Evolutionary conservation across 371 early-diverging fungal species (phyloP).

Genomic region (Enterocytospora artemiae): DNA sequence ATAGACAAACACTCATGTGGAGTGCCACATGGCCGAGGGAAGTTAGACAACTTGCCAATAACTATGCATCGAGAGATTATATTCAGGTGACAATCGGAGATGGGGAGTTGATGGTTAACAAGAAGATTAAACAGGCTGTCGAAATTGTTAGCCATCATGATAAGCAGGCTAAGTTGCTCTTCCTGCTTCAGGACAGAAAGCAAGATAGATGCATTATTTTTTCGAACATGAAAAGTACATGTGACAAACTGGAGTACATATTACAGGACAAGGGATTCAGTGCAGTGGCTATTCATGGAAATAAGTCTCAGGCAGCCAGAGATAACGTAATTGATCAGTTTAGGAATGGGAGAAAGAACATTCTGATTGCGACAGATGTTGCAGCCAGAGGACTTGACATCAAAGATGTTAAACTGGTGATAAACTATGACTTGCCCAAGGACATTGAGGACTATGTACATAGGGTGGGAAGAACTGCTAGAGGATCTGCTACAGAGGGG

Average conservation of each 20-base stretch:
- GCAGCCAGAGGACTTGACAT: conserved; percentile 98
- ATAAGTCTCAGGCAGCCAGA: conserved; percentile 90
- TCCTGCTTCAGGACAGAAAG: conserved; percentile 63
- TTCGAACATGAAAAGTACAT: conserved; percentile 86
- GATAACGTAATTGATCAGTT: conserved; percentile 89
- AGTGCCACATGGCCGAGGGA: conserved; percentile 98
- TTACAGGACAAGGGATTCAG: conserved; percentile 82
- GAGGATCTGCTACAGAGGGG: conserved; percentile 85
- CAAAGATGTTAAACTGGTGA: conserved; percentile 86
- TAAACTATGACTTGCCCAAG: conserved; percentile 93
- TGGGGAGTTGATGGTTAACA: conserved; percentile 87
- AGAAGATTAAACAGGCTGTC: conserved; percentile 88
- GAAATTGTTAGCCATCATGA: conserved; percentile 73
- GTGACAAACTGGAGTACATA: conserved; percentile 79
- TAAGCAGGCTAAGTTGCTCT: conserved; percentile 82
- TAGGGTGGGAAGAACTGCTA: conserved; percentile 90
- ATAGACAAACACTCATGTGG: conserved; percentile 98
- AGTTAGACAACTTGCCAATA: conserved; percentile 77
- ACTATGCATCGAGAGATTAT: conserved; percentile 74
- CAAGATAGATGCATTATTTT: conserved; percentile 83
- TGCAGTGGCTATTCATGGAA: conserved; percentile 94
- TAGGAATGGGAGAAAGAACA: conserved; percentile 72
- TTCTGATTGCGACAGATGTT: conserved; percentile 98
- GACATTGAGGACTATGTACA: conserved; percentile 88
- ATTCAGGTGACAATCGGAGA: conserved; percentile 95